Conservation (phyloP, 2,329 filamentous ascomycete species). For the Apiospora marii region DNA sequence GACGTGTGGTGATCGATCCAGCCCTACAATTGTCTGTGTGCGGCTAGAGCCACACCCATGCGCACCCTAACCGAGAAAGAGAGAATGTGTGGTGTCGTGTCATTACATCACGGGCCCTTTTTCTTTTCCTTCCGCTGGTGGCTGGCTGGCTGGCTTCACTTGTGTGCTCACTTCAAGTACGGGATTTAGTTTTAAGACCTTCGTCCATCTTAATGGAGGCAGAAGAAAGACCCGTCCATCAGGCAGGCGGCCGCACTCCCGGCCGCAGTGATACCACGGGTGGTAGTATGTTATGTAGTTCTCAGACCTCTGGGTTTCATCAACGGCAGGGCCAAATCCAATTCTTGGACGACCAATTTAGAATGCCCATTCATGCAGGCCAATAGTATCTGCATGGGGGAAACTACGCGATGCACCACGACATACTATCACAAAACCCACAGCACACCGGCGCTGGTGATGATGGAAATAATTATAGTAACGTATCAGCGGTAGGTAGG, state of each 20-base stretch:
- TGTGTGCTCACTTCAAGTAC: constrained; percentile 6
- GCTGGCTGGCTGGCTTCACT: constrained; percentile 4
- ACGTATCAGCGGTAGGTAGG: constrained; percentile 4
- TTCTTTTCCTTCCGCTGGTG: background rate
- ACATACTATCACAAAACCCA: background rate
- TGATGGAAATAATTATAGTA: background rate
- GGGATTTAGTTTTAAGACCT: background rate
- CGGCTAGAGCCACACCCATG: background rate
- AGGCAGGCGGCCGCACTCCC: constrained; percentile 16
- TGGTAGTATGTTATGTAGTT: constrained; percentile 16
- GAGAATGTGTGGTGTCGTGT: background rate
- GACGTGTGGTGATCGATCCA: constrained; percentile 11
- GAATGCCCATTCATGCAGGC: constrained; percentile 1
- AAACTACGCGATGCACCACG: constrained; percentile 6
- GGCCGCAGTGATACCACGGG: constrained; percentile 13
- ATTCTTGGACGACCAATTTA: constrained; percentile 1
- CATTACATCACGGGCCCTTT: constrained; percentile 7
- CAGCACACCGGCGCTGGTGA: background rate
- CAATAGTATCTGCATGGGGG: background rate
- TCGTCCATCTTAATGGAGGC: constrained; percentile 11
- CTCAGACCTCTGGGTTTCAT: constrained; percentile 17
- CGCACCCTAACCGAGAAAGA: background rate
- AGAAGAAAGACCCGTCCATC: background rate
- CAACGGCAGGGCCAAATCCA: constrained; percentile 12
- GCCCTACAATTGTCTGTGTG: constrained; percentile 8